Evolutionary conservation across 345 rosid species (phyloP), one percentile per base, ranked within the genome.

Genomic region (Eucalyptus decipiens): DNA sequence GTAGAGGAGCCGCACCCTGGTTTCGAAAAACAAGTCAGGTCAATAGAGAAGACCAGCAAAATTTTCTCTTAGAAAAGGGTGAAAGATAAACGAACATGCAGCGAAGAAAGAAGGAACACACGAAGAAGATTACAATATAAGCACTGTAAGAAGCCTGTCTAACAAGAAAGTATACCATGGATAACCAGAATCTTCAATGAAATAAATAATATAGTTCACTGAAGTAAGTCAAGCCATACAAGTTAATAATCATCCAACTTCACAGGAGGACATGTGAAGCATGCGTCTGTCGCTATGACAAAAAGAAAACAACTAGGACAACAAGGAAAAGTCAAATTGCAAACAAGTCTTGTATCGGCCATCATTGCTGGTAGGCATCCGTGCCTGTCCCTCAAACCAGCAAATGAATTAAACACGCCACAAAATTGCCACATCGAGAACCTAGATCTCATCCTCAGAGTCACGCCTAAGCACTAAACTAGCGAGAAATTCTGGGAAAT

Each of bases 1-100:
- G 88, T 89, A 92, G 91, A 65, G 87, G 87, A 92, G 92, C 34
- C 23, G 90, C 94, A 92, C 94, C 99, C 99, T 97, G 91, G 45
- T 85, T 32, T 87, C 56, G 15, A 62, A 80, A 47, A 47, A 89
- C 26, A 86, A 87, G 17, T 28, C 24, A 67, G 52, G 86, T 90
- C 87, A 90, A 89, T 40, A 86, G 18, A 85, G 43, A 72, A 85
- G 81, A n/a, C 69, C 50, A 58, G 9, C 24, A 62, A 26, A 30
- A 42, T 51, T 65, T 37, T 40, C 43, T 42, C 83, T 37, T 42
- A 62, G 80, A 58, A 86, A 37, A 32, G 45, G 45, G 45, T 21
- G 26, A 37, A 72, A 37, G 45, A 72, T 72, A 72, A 72, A 72
- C 45, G 2, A 72, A 21, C 43, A 11, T 37, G 83, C 45, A 37